Evolutionary conservation across 345 rosid genomes (phyloP).

Genomic region (Gossypium sturtianum): DNA sequence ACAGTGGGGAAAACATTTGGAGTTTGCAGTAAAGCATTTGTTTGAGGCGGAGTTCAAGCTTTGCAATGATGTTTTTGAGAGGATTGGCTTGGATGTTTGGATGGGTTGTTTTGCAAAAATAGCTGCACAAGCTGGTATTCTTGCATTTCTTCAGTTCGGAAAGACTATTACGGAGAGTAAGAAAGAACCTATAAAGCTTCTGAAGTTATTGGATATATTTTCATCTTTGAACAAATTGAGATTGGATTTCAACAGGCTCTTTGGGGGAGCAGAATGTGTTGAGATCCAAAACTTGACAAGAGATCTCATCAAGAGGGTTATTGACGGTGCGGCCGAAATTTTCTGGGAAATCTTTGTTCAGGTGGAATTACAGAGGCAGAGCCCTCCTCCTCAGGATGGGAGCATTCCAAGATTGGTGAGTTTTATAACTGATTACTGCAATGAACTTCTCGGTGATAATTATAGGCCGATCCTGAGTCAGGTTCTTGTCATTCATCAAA

Average conservation of each 20-base stretch:
- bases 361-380: conserved; percentile 83
- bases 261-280: conserved; percentile 89
- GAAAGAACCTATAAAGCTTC: conserved; percentile 90
- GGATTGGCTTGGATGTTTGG: conserved; percentile 78
- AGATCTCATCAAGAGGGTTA: conserved; percentile 83
- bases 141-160: conserved; percentile 90
- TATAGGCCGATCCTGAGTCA: conserved; percentile 77
- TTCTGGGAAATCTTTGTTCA: conserved; percentile 93
- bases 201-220: conserved; percentile 85
- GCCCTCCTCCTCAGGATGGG: conserved; percentile 79
- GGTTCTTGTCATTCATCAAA: conserved; percentile 75
- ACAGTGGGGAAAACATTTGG: conserved; percentile 96
- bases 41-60: conserved; percentile 94
- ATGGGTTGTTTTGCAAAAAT: conserved; percentile 95
- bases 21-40: conserved; percentile 97
- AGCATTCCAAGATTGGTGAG: conserved; percentile 74
- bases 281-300: conserved; percentile 94
- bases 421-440: conserved; percentile 83
- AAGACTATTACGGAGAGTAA: conserved; percentile 89
- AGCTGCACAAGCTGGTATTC: conserved; percentile 94
- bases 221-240: conserved; percentile 80
- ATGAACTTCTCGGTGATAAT: conserved; percentile 73
- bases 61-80: conserved; percentile 92
- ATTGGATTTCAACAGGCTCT: conserved; percentile 86
- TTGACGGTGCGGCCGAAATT: conserved; percentile 85